Base-by-base conservation (phyloP, 73 alveolate genomes). In the Paramecium primaurelia region DNA sequence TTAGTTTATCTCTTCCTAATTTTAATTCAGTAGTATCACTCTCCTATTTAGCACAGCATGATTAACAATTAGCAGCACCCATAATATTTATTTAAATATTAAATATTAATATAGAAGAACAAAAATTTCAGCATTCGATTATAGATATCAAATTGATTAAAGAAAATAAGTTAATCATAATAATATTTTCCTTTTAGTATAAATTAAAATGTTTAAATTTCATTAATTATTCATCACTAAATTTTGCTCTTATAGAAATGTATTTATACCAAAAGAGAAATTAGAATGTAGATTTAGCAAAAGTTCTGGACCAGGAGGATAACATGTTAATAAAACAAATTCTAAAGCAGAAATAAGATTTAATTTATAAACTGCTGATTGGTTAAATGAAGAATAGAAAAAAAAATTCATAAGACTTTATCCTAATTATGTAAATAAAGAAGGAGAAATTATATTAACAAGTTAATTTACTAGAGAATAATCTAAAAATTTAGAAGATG, bases 271-370 rank as follows among this genome's bases (percentile, higher is more conserved):
- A 16, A 75, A 83, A 59, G 95, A 89, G 38, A 77, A 92, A 10
- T 92, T 93, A 75, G 86, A 73, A 59, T 69, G 75, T 36, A 92
- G 32, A 7, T 93, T 92, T 92, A 69, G 92, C 37, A 93, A 86
- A 58, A 75, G 94, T 32, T 92, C 95, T 40, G 96, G 96, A 34
- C 95, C 96, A 9, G 96, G 96, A 54, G 96, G 96, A 11, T 69
- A 93, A 12, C 90, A 92, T 83, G 94, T 93, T n/a, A 93, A 93
- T 59, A 93, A 93, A 92, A 77, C 93, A 30, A 93, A 91, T 64
- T 71, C 95, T 1, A 93, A 93, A 83, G 96, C 96, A 36, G 96
- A 93, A 75, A 84, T 93, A 6, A 89, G 96, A 71, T 93, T 93
- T 32, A 60, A 92, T 58, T 44, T 93, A 12, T 69, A 75, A 22